Base-by-base conservation (phyloP, 441 rosid genomes). In the Arabidopsis lyrata region DNA sequence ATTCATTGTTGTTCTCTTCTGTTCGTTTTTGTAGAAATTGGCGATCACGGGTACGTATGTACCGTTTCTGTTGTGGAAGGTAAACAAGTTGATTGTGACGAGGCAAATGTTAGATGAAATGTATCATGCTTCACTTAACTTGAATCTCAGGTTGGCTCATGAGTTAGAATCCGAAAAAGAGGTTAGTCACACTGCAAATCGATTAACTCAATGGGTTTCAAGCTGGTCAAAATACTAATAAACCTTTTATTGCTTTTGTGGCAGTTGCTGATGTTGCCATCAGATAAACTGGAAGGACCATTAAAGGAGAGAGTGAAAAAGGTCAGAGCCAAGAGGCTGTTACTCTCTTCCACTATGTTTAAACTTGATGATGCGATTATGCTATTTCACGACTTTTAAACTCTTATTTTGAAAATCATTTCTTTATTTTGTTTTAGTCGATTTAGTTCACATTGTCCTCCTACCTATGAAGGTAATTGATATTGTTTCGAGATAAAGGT, bases 311-410 rank as follows among this genome's bases (percentile, higher is more conserved):
- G 82, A 76, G 70, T 42, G 22, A 80, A 74, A 10, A 84, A 80
- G 38, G 35, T 90, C 38, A 66, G 10, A 41, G 81, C 68, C 18
- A 85, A 84, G 61, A 78, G 80, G 68, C 5, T 74, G 41, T 73
- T 90, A 53, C 70, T 89, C 66, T 80, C 82, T 75, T 82, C 90
- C 5, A 83, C 92, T 29, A 82, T 66, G 63, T 77, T 86, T 81
- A 88, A 86, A 74, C 88, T 95, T 48, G 95, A 93, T 55, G 91
- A 91, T 73, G 83, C 95, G 22, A 78, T 91, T 50, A 80, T 90
- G 94, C 87, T 95, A 53, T 92, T 92, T 78, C 90, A 89, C 75
- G 84, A 90, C 81, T 90, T 92, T 69, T 94, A 73, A 84, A 10
- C 32, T 49, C 61, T 10, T 15, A 22, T 7, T 3, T 18, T 38